Evolutionary conservation across 2,329 filamentous ascomycete genomes (phyloP), one percentile per base, ranked within the genome.

Genomic region (Periconia digitata): DNA sequence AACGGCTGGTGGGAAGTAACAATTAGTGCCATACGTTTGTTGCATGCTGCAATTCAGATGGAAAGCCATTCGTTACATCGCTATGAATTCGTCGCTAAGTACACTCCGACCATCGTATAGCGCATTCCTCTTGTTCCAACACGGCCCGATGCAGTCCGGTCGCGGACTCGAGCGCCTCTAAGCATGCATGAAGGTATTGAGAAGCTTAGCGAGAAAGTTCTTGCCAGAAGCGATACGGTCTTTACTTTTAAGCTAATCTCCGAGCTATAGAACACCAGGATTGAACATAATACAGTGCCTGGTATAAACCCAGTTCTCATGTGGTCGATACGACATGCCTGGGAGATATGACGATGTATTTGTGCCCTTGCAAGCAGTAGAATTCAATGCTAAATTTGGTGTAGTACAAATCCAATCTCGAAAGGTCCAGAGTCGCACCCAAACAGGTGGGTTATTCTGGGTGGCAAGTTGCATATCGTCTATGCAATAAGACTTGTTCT

Each of bases 221-320:
- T 21, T 34, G 42, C 41, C 43, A 23, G 23, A 40, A 44, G 44
- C 43, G 37, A 44, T 42, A 17, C 36, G 17, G 32, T 41, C 12
- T 38, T 42, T n/a, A 20, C 21, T 21, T 58, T 57, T 61, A 59
- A 43, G 50, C 58, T 60, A 58, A 50, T 57, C 56, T 59, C 59
- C 58, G 56, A 59, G 8, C 18, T 36, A 3, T 48, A 34, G 35
- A 29, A 43, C 27, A 43, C 49, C 45, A 40, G 50, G 55, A 47
- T 39, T 13, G 29, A 43, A 29, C 21, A 22, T 15, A 24, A 21
- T 27, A 36, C 32, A 40, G 41, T 47, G 41, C 55, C 55, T 51
- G 49, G 57, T 56, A 54, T 32, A 29, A n/a, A 37, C 13, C 24
- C 29, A 44, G 41, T 21, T 34, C 36, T 39, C 34, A 38, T 48